Conservation (phyloP, 139 green algal genomes). For the Tetradesmus lagerheimii region DNA sequence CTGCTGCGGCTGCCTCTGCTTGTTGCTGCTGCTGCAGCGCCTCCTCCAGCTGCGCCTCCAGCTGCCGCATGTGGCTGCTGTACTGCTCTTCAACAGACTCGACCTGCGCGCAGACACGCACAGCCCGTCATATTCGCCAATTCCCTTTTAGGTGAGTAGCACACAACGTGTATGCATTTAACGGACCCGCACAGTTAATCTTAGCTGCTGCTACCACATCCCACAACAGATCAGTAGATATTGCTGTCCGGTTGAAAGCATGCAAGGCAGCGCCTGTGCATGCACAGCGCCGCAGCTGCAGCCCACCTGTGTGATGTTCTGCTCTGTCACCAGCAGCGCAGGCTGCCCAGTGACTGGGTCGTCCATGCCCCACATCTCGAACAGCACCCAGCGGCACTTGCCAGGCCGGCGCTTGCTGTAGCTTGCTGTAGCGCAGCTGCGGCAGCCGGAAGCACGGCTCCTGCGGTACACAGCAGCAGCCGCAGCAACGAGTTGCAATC, state of each 20-base stretch:
- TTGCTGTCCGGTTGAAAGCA: no score
- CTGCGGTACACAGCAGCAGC: slow-evolving; percentile 5
- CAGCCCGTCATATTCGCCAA: no score
- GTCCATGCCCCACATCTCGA: slow-evolving; percentile 71
- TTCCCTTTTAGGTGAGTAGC: no score
- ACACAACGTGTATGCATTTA: no score
- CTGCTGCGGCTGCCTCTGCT: neutral
- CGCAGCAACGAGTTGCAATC: neutral
- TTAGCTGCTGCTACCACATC: no score
- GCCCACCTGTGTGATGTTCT: slow-evolving; percentile 68
- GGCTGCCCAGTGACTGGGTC: slow-evolving; percentile 64
- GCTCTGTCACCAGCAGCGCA: slow-evolving; percentile 69
- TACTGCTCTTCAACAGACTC: slow-evolving; percentile 71
- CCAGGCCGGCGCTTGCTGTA: slow-evolving; percentile 68
- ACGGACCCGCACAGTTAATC: no score
- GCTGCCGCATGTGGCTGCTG: slow-evolving; percentile 67
- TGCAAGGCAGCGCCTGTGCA: no score
- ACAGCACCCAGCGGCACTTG: slow-evolving; percentile 75
- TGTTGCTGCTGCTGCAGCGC: slow-evolving; percentile 33
- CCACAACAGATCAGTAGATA: no score
- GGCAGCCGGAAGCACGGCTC: slow-evolving; percentile 52
- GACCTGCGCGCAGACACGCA: slow-evolving; percentile 49
- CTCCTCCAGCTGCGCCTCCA: slow-evolving; percentile 60
- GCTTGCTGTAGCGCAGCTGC: slow-evolving; percentile 71
- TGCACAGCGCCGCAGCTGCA: neutral